Evolutionary conservation across 139 green algal genomes (phyloP).

Genomic region (Mychonastes homosphaera): DNA sequence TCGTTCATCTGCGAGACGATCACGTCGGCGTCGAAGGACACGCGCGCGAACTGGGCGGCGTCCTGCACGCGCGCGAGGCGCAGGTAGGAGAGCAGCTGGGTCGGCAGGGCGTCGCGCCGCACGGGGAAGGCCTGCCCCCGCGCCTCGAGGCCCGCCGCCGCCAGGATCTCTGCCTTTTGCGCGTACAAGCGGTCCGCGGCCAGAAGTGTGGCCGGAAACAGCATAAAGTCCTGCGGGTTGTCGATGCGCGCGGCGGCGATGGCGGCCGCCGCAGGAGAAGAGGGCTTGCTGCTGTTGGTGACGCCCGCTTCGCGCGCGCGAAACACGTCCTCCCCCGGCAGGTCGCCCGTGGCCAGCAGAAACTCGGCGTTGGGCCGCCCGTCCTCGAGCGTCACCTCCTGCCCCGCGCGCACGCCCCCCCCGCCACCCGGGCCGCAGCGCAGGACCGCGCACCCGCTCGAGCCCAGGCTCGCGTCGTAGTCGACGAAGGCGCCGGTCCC

Average conservation of each 20-base stretch:
- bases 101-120: constrained; percentile 72
- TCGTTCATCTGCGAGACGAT: constrained; percentile 81
- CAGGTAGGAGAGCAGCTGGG: constrained; percentile 84
- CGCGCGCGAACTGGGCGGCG: constrained; percentile 40
- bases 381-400: constrained; percentile 64
- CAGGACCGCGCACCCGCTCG: too few relatives aligned
- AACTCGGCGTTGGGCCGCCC: constrained; percentile 71
- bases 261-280: too few relatives aligned
- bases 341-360: constrained; percentile 57
- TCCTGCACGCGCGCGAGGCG: constrained; percentile 56
- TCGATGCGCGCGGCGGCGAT: too few relatives aligned
- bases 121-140: constrained; percentile 76
- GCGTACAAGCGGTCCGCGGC: constrained; percentile 27
- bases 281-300: constrained; percentile 43
- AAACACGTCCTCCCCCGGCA: too few relatives aligned
- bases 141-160: constrained; percentile 26
- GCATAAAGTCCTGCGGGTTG: constrained; percentile 16
- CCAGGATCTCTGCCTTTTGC: neutral
- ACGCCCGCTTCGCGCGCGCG: too few relatives aligned
- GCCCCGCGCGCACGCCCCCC: constrained; percentile 45
- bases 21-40: constrained; percentile 83
- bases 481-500: constrained; percentile 54
- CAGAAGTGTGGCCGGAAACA: constrained; percentile 24
- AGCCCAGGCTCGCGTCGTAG: constrained; percentile 48
- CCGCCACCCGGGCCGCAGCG: too few relatives aligned